phyloP scores from a whole-genome alignment of 441 rosid species.

The Hura crepitans region DNA sequence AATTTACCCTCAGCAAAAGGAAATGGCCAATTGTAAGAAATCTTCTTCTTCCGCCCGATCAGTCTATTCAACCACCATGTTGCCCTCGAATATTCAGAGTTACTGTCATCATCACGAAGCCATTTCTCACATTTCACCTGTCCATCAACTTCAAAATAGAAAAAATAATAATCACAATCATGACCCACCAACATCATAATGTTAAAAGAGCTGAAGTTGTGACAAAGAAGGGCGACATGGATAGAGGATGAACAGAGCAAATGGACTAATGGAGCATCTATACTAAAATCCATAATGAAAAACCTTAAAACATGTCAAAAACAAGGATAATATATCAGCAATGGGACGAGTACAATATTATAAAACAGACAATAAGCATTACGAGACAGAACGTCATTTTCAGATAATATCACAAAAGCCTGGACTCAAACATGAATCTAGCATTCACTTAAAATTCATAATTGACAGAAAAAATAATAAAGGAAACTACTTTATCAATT shows the following conservation, averaged over 20 bases:
- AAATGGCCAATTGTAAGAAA: conserved; percentile 63
- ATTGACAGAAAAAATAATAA: background rate
- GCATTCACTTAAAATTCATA: background rate
- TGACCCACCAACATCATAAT: background rate
- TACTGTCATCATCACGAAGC: conserved; percentile 68
- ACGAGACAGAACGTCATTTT: conserved; percentile 7
- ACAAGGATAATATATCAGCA: background rate
- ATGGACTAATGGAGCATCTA: background rate
- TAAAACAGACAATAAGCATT: background rate
- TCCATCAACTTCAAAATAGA: conserved; percentile 61
- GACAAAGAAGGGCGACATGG: background rate
- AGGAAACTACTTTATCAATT: background rate
- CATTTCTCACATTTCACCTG: conserved; percentile 87
- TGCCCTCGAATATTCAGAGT: conserved; percentile 54
- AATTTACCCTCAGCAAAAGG: conserved; percentile 74
- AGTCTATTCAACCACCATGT: conserved; percentile 89
- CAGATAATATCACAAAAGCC: background rate
- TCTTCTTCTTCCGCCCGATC: conserved; percentile 62
- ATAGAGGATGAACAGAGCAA: background rate
- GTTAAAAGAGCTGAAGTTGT: background rate
- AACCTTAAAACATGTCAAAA: background rate
- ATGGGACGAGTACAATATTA: background rate
- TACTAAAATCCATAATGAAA: background rate
- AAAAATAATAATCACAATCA: background rate
- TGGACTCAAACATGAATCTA: background rate